Base-by-base conservation (phyloP, 2,329 filamentous ascomycete species). In the Aspergillus amoenus region DNA sequence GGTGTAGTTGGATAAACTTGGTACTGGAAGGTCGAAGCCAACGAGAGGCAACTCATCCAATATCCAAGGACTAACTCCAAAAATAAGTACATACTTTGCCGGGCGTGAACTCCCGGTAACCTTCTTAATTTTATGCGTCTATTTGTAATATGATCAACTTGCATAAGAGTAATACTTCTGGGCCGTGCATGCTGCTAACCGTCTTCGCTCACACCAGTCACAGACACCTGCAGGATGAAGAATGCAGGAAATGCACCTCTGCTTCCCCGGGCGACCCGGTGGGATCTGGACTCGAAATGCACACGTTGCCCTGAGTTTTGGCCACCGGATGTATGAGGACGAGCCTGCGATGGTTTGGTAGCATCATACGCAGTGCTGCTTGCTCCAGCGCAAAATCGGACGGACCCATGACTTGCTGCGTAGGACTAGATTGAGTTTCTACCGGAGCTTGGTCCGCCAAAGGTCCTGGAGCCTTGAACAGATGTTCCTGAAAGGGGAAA, bases 211-310 rank as follows among this genome's bases (percentile, higher is more conserved):
- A 52, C n/a, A 56, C 18, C 40, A 41, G 43, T 48, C 52, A 56
- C 49, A 50, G 56, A 51, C 42, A 47, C 37, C 27, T 54, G 54
- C 48, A 56, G 52, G 41, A 13, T 43, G 39, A 48, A 47, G 57
- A 56, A 59, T 59, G 57, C 40, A 44, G 52, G 21, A 21, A 47
- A 56, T 59, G 57, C 50, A 52, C 34, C 40, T 44, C 49, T 43
- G 22, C 39, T 42, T 52, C 40, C 18, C 27, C 49, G 49, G 32
- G 37, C 18, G 24, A 21, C 30, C 22, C 13, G 11, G 37, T n/a
- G n/a, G 13, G 17, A 34, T 24, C 40, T 44, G 24, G 39, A 44
- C 24, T 43, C 27, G 39, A 18, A 32, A 32, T 27, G 46, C n/a
- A 24, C 21, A 27, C 50, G 18, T 41, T 55, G 45, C 41, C 41